Evolutionary conservation across 2,329 filamentous ascomycete species (phyloP).

Genomic region (Lecanosticta acicola): DNA sequence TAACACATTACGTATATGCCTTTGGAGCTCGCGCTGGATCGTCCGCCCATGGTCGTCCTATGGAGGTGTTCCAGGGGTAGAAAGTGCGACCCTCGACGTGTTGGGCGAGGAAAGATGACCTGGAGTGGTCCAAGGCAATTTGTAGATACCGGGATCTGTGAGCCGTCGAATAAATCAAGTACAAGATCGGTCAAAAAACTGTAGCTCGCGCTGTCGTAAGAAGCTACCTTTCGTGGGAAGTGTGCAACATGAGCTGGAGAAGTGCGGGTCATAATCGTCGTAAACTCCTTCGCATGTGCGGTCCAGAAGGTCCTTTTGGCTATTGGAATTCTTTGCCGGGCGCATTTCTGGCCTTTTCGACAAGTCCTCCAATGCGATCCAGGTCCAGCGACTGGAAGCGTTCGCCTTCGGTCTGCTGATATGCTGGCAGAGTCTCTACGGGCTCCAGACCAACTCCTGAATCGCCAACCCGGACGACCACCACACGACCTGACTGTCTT

Average conservation of each 20-base stretch:
- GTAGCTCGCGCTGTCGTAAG: slow-evolving; percentile 15
- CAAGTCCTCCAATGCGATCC: slow-evolving; percentile 86
- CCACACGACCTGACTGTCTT: slow-evolving; percentile 76
- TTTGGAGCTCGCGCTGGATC: not conserved
- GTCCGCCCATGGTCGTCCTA: not conserved
- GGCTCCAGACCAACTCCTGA: slow-evolving; percentile 84
- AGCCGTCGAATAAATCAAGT: slow-evolving; percentile 1
- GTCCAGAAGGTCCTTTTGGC: slow-evolving; percentile 4
- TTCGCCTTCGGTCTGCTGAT: slow-evolving; percentile 68
- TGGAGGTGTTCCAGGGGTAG: no score
- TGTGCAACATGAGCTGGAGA: slow-evolving; percentile 14
- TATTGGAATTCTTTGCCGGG: slow-evolving; percentile 15
- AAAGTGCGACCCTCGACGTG: no score
- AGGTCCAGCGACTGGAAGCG: slow-evolving; percentile 93
- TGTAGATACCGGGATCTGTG: not conserved
- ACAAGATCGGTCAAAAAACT: slow-evolving; percentile 13
- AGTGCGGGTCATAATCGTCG: slow-evolving; percentile 21
- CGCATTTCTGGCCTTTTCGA: slow-evolving; percentile 62
- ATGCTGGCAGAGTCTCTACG: slow-evolving; percentile 73
- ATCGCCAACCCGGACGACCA: slow-evolving; percentile 87
- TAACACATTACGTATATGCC: not conserved
- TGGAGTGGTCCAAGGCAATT: not conserved
- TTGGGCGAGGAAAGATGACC: not conserved
- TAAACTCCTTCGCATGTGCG: slow-evolving; percentile 17
- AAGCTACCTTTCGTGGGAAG: slow-evolving; percentile 6